Conservation (phyloP, 208 protist genomes). For the Trichomonas gallinae region DNA sequence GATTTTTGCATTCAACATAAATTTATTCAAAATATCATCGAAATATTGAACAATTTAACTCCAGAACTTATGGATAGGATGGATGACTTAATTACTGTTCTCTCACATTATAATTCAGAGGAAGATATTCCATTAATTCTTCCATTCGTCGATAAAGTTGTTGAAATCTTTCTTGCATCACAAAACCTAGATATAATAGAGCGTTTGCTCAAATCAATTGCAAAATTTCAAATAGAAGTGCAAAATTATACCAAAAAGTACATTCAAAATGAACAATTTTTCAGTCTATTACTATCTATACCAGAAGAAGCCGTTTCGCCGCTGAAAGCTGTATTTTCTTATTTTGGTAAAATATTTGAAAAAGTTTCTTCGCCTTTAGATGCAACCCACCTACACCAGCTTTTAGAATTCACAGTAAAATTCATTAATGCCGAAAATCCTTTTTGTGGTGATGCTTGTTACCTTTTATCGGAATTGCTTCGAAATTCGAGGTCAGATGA, state of each 20-base stretch:
- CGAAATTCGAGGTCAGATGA: background rate
- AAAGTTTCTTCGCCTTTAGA: background rate
- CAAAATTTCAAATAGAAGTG: background rate
- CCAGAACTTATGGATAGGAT: background rate
- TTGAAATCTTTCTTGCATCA: background rate
- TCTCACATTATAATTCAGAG: background rate
- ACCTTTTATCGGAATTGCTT: background rate
- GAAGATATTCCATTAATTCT: background rate
- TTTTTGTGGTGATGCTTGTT: background rate
- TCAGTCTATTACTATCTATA: background rate
- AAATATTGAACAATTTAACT: background rate
- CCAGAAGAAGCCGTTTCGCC: background rate
- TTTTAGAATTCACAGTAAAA: background rate
- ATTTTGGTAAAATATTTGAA: background rate
- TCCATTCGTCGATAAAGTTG: background rate
- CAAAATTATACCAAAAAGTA: background rate
- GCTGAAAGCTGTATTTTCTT: background rate
- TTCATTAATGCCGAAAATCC: background rate
- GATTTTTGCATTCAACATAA: background rate
- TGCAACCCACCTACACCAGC: background rate
- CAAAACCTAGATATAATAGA: background rate
- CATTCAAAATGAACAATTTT: background rate
- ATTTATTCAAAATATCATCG: background rate
- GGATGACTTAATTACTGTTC: background rate
- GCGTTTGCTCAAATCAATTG: background rate